A percentile compares a stretch with the other conserved stretches of the same genome.
These are phyloP conservation scores for Triticum aestivum DNA, from an alignment of 176 grass and related monocot genomes.

Conservation along the genomic window IWGSC_CS_RefSeq_v2.1 NC_057812.1:68087626-68088125, in stretches of 20 bases:
- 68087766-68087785: slow-evolving; percentile 1
- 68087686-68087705: slow-evolving; percentile 47
- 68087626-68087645: not conserved
- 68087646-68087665: slow-evolving; percentile 14
- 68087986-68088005: too few relatives aligned
- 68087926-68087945: too few relatives aligned
- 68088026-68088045: too few relatives aligned
- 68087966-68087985: too few relatives aligned
- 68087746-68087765: slow-evolving; percentile 71
- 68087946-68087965: too few relatives aligned
- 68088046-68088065: too few relatives aligned
- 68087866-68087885: not conserved
- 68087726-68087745: slow-evolving; percentile 63
- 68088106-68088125: too few relatives aligned
- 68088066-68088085: too few relatives aligned
- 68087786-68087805: not conserved
- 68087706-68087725: slow-evolving; percentile 51
- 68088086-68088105: too few relatives aligned
- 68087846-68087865: not conserved
- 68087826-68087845: not conserved
- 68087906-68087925: not conserved
- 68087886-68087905: not conserved
- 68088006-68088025: too few relatives aligned
- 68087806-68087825: not conserved
- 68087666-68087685: slow-evolving; percentile 4